Evolutionary conservation across 495 filamentous ascomycete species (phyloP), one percentile per base, ranked within the genome.

Genomic region (Penicillium robsamsonii): DNA sequence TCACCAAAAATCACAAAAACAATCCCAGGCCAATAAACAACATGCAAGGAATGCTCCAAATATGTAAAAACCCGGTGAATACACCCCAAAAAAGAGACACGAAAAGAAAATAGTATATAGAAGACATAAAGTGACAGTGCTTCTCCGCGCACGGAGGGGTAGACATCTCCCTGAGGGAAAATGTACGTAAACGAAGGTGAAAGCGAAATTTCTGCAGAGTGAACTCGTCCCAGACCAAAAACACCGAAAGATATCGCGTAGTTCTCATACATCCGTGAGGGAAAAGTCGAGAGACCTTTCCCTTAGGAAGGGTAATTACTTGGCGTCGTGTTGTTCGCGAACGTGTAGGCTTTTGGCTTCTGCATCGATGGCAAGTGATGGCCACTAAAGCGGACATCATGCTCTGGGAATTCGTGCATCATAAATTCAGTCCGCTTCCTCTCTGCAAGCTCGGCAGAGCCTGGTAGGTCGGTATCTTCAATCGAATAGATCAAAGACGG

Each of bases 341-440:
- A 79, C 30, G 71, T 71, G 50, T 75, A 80, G 25, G 65, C 70
- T 60, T 76, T 76, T 12, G 72, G 68, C 55, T 71, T 72, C 38
- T 76, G 72, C 10, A 55, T 48, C 38, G 67, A 69, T 20, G 68
- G 61, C 50, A 78, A 59, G 51, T 77, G 75, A 17, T 78, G 72
- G 5, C 74, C 66, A 20, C 68, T 67, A 53, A 64, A 72, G 20
- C 68, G 67, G 50, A 69, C 66, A 48, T 74, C 69, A 53, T 77
- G 75, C 60, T 76, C 69, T 12, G 75, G 70, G 49, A 72, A 78
- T 40, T 79, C 73, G 29, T 72, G 70, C 54, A 79, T 75, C 55
- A 70, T 63, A 58, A 78, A 79, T 50, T 77, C 70, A 1, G 70
- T 63, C 10, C 57, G 62, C 60, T 76, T 77, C 45, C 63, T 50